Evolutionary conservation across 768 basidiomycete genomes (phyloP).

Genomic region (Tylopilus balloui): DNA sequence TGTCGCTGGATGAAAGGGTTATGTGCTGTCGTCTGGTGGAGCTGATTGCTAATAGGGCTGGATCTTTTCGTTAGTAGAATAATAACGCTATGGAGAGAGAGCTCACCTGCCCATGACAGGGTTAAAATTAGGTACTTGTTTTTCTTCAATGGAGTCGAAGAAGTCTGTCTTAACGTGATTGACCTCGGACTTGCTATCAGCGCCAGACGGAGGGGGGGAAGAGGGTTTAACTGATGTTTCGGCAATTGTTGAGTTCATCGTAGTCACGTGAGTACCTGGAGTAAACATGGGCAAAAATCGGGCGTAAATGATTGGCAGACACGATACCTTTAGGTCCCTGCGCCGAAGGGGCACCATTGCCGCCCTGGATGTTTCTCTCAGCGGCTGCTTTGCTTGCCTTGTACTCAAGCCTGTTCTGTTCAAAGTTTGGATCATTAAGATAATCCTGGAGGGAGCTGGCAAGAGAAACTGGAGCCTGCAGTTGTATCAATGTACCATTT

Average conservation of each 20-base stretch:
- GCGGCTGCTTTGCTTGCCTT: constrained; percentile 70
- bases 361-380: constrained; percentile 35
- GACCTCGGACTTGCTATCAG: constrained; percentile 32
- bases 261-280: constrained; percentile 15
- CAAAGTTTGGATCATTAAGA: constrained; percentile 93
- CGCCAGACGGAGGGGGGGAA: constrained; percentile 19
- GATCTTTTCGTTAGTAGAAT: constrained; percentile 10
- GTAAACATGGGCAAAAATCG: constrained; percentile 4
- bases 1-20: constrained; percentile 77
- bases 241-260: constrained; percentile 19
- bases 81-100: neutral
- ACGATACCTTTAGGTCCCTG: constrained; percentile 17
- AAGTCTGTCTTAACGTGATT: constrained; percentile 71
- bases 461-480: constrained; percentile 89
- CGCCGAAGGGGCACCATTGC: constrained; percentile 7
- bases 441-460: constrained; percentile 93
- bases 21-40: constrained; percentile 53
- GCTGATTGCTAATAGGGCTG: constrained; percentile 48
- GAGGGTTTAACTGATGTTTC: constrained; percentile 22
- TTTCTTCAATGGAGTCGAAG: constrained; percentile 82
- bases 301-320: too few relatives aligned
- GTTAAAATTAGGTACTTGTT: constrained; percentile 69
- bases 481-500: neutral
- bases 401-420: constrained; percentile 92
- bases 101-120: constrained; percentile 51